Conservation (phyloP, 2,329 filamentous ascomycete species). For the Nothopassalora personata region DNA sequence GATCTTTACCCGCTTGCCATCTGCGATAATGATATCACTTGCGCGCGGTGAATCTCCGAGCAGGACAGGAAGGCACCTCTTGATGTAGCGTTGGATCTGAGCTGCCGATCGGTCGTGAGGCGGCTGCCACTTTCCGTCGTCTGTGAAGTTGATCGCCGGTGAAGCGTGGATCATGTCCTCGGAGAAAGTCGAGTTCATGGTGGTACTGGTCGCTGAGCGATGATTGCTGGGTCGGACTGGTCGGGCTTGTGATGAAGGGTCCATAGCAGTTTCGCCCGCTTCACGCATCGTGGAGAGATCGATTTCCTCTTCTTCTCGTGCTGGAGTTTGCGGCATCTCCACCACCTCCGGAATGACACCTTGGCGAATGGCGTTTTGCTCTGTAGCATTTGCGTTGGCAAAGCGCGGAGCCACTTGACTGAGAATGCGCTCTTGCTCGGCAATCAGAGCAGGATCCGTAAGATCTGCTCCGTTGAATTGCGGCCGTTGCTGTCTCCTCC, state of each 20-base stretch:
- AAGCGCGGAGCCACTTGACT: constrained; percentile 44
- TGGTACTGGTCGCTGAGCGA: constrained; percentile 26
- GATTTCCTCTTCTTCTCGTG: constrained; percentile 33
- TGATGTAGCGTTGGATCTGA: constrained; percentile 42
- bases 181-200: constrained; percentile 20
- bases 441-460: constrained; percentile 37
- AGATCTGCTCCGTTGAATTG: constrained; percentile 30
- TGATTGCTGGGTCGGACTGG: constrained; percentile 18
- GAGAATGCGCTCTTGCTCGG: constrained; percentile 46
- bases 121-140: constrained; percentile 33
- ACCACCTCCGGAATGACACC: constrained; percentile 9
- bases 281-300: constrained; percentile 33
- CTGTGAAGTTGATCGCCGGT: constrained; percentile 28
- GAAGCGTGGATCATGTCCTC: constrained; percentile 33
- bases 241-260: constrained; percentile 4
- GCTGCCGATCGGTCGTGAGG: constrained; percentile 31
- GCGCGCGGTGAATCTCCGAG: constrained; percentile 41
- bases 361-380: constrained; percentile 5
- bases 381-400: constrained; percentile 15
- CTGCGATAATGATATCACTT: constrained; percentile 41
- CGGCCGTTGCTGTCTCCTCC: constrained; percentile 32
- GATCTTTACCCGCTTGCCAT: constrained; percentile 41
- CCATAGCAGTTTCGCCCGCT: constrained; percentile 17
- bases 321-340: constrained; percentile 15
- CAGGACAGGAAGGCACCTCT: constrained; percentile 44